Evolutionary conservation across 2,329 filamentous ascomycete species (phyloP), one percentile per base, ranked within the genome.

Genomic region (Exophiala aquamarina): DNA sequence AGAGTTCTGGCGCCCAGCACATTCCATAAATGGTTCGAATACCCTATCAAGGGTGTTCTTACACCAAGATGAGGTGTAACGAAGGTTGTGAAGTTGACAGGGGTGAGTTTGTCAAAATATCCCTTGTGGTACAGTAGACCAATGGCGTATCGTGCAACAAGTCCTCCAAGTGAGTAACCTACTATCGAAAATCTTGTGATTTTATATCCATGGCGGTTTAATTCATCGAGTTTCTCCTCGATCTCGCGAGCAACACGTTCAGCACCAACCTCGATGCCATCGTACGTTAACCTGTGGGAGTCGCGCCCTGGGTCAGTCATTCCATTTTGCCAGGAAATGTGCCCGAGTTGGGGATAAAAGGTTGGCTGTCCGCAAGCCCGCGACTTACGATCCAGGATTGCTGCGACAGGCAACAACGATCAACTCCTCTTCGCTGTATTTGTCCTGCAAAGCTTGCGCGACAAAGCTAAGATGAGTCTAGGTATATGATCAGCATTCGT

Each of bases 11-110:
- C 84, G 35, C 89, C 92, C 3, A 97, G 66, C n/a, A 86, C 79
- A 63, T 97, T 97, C 83, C 75, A 96, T 47, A 86, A 70, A 63
- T 77, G 79, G 62, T 82, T 83, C 47, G 78, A 74, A 70, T 78
- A 78, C 13, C 86, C 86, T 37, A 78, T 80, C 34, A 83, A 68
- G 1, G 87, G 87, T 1, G 82, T 81, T 40, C 86, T 76, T 1
- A 87, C 86, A n/a, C 87, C 87, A 6, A 91, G 75, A 67, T 91
- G 87, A 18, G 87, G 92, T 23, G 87, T 85, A 4, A 87, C 92
- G 68, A 97, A 96, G 1, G 91, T 95, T 2, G 86, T 89, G 68
- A 97, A 96, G 73, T 95, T 96, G 79, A 92, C 80, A 56, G 92
- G 92, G 63, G 89, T 78, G 19, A 97, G 76, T 48, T 77, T 77